phyloP scores from a whole-genome alignment of 208 protist genomes.

The Vickermania spadyakhi region DNA sequence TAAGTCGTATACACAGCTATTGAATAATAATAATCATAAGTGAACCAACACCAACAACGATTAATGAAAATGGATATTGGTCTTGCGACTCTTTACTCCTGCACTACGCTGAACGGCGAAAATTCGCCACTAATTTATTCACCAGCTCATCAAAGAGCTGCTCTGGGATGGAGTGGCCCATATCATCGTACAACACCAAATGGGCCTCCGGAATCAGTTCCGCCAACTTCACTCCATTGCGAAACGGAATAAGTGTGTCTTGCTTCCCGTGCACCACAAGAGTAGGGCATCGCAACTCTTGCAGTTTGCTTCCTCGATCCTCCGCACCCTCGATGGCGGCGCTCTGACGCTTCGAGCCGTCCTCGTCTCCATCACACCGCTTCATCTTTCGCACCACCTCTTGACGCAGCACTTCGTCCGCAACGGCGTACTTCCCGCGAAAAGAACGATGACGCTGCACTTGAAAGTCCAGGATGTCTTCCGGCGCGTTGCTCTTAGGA shows the following conservation, averaged over 20 bases:
- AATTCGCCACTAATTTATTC: no score
- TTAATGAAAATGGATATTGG: no score
- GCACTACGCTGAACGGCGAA: no score
- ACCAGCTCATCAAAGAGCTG: slow-evolving; percentile 24
- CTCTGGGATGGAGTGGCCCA: slow-evolving; percentile 41
- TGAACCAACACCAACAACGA: no score
- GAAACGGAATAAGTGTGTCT: slow-evolving; percentile 39
- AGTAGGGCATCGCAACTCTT: slow-evolving; percentile 13
- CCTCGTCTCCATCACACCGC: slow-evolving; percentile 23
- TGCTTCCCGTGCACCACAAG: slow-evolving; percentile 45
- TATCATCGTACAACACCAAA: slow-evolving; percentile 33
- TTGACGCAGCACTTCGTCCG: slow-evolving; percentile 12
- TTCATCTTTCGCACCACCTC: neutral
- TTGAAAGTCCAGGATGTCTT: slow-evolving; percentile 38
- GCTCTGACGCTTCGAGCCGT: slow-evolving; percentile 33
- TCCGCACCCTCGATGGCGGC: slow-evolving; percentile 31
- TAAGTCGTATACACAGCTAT: no score
- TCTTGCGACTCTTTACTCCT: no score
- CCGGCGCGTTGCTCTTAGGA: slow-evolving; percentile 16
- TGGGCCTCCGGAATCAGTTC: slow-evolving; percentile 20
- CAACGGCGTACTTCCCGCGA: slow-evolving; percentile 23
- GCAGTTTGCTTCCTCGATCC: slow-evolving; percentile 29
- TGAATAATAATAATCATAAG: no score
- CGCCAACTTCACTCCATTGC: slow-evolving; percentile 41
- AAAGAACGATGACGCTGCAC: slow-evolving; percentile 13